Evolutionary conservation across 805 yeast species (phyloP).

Genomic region (Scheffersomyces amazonensis): DNA sequence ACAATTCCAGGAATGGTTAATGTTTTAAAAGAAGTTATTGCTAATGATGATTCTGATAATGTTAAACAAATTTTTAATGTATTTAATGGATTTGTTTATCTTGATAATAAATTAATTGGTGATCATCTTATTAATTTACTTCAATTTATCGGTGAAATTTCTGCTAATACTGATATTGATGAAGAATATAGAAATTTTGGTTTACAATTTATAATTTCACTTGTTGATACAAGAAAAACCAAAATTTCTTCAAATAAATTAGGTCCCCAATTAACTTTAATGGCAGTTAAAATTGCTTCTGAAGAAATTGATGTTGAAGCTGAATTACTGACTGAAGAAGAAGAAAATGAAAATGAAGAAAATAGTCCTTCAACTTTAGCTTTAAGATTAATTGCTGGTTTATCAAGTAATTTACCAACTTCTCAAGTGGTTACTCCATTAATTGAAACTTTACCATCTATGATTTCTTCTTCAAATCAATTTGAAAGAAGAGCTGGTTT

Average conservation of each 20-base stretch:
- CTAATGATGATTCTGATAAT: slow-evolving; percentile 65
- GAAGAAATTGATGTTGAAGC: slow-evolving; percentile 75
- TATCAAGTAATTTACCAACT: slow-evolving; percentile 86
- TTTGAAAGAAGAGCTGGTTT: slow-evolving; percentile 87
- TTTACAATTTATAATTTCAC: slow-evolving; percentile 77
- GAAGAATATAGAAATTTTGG: slow-evolving; percentile 83
- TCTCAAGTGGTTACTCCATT: slow-evolving; percentile 84
- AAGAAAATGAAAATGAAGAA: slow-evolving; percentile 92
- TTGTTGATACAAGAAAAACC: slow-evolving; percentile 75
- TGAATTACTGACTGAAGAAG: slow-evolving; percentile 76
- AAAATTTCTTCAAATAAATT: slow-evolving; percentile 76
- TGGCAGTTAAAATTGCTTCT: slow-evolving; percentile 73
- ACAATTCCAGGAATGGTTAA: slow-evolving; percentile 78
- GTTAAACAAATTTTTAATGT: slow-evolving; percentile 79
- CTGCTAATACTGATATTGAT: slow-evolving; percentile 62
- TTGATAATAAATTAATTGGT: slow-evolving; percentile 78
- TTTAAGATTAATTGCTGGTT: slow-evolving; percentile 71
- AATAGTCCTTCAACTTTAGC: slow-evolving; percentile 76
- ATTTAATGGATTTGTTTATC: slow-evolving; percentile 72
- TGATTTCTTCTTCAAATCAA: slow-evolving; percentile 57
- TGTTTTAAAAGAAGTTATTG: slow-evolving; percentile 72
- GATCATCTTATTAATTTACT: slow-evolving; percentile 67
- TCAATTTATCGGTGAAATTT: slow-evolving; percentile 71
- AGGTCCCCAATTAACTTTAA: slow-evolving; percentile 74
- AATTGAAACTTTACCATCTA: slow-evolving; percentile 56